These are phyloP conservation scores for Cicer cuneatum DNA, from an alignment of 306 rosid genomes.

Conservation along the genomic window DNA sequence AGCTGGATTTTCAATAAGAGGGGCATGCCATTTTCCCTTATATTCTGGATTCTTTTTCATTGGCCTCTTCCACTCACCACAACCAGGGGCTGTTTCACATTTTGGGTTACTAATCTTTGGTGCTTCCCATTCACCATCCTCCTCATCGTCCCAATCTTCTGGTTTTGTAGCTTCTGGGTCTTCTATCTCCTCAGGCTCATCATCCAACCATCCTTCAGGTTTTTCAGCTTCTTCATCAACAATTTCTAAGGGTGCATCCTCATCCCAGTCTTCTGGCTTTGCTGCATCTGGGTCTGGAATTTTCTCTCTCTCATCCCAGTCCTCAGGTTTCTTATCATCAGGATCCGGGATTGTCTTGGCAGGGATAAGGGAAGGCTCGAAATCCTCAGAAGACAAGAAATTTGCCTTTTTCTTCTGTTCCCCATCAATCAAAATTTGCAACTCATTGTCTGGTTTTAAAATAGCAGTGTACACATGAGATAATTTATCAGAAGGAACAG, in stretches of 20 bases:
- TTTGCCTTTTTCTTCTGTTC: conserved; percentile 62
- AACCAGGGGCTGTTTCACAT: conserved; percentile 81
- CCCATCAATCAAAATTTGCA: conserved; percentile 59
- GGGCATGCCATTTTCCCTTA: conserved; percentile 95
- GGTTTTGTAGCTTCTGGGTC: conserved; percentile 94
- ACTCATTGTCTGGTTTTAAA: conserved; percentile 60
- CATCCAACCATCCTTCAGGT: conserved; percentile 98
- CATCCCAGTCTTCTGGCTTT: conserved; percentile 99
- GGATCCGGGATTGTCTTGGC: conserved; percentile 89
- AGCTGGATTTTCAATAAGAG: conserved; percentile 83
- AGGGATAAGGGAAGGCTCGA: conserved; percentile 88
- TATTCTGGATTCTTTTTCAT: conserved; percentile 89
- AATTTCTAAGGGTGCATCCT: conserved; percentile 94
- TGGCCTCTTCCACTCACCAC: conserved; percentile 97
- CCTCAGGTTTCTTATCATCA: conserved; percentile 90
- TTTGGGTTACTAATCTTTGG: conserved; percentile 77
- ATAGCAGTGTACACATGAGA: conserved; percentile 92
- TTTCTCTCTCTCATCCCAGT: conserved; percentile 95
- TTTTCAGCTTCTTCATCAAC: conserved; percentile 88
- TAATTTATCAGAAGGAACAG: conserved; percentile 86
- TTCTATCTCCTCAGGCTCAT: conserved; percentile 92
- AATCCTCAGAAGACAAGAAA: conserved; percentile 80
- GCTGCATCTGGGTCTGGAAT: conserved; percentile 88
- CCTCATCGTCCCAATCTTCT: conserved; percentile 95
- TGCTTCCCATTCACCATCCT: conserved; percentile 97